phyloP scores from a whole-genome alignment of 2,329 filamentous ascomycete genomes.

The Mariannaea sp. region DNA sequence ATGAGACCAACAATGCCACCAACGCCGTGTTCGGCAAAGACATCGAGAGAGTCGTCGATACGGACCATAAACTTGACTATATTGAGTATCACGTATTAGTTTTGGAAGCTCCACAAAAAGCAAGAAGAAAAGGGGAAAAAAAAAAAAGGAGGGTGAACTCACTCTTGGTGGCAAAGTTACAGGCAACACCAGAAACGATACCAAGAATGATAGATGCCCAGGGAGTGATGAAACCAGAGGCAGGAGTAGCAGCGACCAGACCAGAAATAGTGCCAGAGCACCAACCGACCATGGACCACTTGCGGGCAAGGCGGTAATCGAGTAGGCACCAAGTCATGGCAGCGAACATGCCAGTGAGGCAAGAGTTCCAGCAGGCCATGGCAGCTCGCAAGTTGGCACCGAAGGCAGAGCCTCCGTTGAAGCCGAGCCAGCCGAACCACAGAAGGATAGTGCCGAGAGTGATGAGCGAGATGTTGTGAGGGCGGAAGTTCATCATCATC shows the following conservation, averaged over 20 bases:
- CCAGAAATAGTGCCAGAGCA: slow-evolving; percentile 74
- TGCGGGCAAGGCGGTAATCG: slow-evolving; percentile 90
- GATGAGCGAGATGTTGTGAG: slow-evolving; percentile 97
- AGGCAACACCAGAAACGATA: slow-evolving; percentile 66
- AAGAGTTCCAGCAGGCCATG: slow-evolving; percentile 98
- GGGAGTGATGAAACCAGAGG: slow-evolving; percentile 69
- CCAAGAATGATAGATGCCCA: slow-evolving; percentile 72
- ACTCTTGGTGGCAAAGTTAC: slow-evolving; percentile 70
- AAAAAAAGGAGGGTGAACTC: slow-evolving; percentile 20
- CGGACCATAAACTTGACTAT: slow-evolving; percentile 63
- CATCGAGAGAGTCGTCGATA: slow-evolving; percentile 74
- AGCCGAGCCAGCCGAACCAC: slow-evolving; percentile 98
- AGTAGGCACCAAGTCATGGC: slow-evolving; percentile 93
- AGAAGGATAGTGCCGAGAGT: slow-evolving; percentile 93
- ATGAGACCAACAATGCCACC: slow-evolving; percentile 71
- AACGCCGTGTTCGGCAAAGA: slow-evolving; percentile 73
- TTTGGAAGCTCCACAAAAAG: no score
- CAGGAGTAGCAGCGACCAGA: slow-evolving; percentile 71
- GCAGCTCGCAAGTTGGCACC: slow-evolving; percentile 91
- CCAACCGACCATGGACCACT: slow-evolving; percentile 85
- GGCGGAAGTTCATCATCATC: slow-evolving; percentile 99
- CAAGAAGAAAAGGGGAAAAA: neutral
- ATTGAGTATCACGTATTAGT: slow-evolving; percentile 4
- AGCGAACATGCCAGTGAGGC: slow-evolving; percentile 88
- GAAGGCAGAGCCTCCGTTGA: slow-evolving; percentile 96